phyloP scores from a whole-genome alignment of 352 stramenopile genomes.

The Peronosclerospora sorghi region DNA sequence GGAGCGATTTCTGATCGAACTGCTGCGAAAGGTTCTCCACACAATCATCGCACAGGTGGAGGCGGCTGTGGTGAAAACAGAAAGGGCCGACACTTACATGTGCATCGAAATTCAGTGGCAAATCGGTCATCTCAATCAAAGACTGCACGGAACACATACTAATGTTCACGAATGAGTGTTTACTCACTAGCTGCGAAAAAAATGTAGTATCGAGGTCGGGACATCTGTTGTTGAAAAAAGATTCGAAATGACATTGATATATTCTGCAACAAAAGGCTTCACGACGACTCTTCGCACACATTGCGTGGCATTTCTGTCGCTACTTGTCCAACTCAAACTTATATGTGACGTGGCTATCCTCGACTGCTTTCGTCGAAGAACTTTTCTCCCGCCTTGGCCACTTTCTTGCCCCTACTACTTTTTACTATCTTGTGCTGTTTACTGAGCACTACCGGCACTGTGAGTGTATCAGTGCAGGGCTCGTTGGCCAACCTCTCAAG shows the following conservation, averaged over 20 bases:
- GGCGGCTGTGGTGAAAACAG: constrained; percentile 4
- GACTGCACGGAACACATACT: background rate
- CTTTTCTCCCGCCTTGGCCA: constrained; percentile 16
- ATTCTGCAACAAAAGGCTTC: constrained; percentile 5
- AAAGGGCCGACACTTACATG: constrained; percentile 14
- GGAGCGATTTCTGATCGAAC: constrained; percentile 28
- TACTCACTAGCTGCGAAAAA: background rate
- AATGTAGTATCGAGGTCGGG: background rate
- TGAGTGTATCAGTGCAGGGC: constrained; percentile 50
- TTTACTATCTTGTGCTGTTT: constrained; percentile 30
- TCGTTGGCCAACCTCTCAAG: constrained; percentile 55
- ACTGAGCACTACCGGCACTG: constrained; percentile 23
- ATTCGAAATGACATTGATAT: constrained; percentile 10
- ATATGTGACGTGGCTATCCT: constrained; percentile 14
- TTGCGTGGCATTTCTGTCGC: constrained; percentile 26
- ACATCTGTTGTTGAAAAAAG: background rate
- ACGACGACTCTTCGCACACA: constrained; percentile 11
- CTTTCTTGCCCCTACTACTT: constrained; percentile 26
- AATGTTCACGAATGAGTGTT: background rate
- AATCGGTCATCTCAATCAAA: constrained; percentile 6
- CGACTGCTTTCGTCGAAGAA: constrained; percentile 21
- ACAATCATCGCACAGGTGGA: background rate
- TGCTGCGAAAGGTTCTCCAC: constrained; percentile 4
- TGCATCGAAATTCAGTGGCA: constrained; percentile 13
- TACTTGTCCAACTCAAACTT: constrained; percentile 21